Evolutionary conservation across 371 early-diverging fungal genomes (phyloP), one percentile per base, ranked within the genome.

Genomic region (Mortierella sp.): DNA sequence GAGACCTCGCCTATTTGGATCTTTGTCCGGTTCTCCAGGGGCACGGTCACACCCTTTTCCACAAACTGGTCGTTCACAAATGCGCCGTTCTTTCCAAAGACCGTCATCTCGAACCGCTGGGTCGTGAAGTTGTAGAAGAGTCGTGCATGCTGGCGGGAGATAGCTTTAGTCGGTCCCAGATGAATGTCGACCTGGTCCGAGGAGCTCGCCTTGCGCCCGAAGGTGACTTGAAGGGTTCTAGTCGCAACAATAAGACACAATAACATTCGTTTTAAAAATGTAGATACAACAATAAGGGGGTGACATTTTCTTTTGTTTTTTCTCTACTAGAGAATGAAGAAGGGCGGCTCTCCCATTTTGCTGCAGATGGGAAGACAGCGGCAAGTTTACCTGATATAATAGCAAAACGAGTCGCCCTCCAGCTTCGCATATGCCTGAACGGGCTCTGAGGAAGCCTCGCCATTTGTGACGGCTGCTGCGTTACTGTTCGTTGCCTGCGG

Each of bases 341-440:
- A n/a, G n/a, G n/a, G n/a, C n/a, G n/a, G n/a, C n/a, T n/a, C n/a
- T n/a, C n/a, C n/a, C n/a, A n/a, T n/a, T n/a, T n/a, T n/a, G n/a
- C n/a, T n/a, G n/a, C n/a, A n/a, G n/a, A n/a, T n/a, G n/a, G 6
- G 21, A 17, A 4, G 21, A 19, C 21, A 19, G 44, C 3, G 6
- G 19, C 12, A 4, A 5, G 24, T 60, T n/a, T 43, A 73, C 73
- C 73, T 87, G 58, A 95, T 89, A 58, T 91, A 94, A 73, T 94
- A 95, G 56, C 90, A 90, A 63, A 92, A 89, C 19, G 89, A 88
- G 14, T 90, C 87, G 27, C 94, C 93, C 76, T 94, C 93, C 11
- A 96, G 86, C 72, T 94, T 96, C n/a, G 96, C 96, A 75, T 93
- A 96, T 0, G 96, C 95, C 72, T 93, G 93, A n/a, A 93, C 91